Percentiles rank a stretch among this genome's conserved stretches.
phyloP scores from a whole-genome alignment of 345 rosid genomes.

The Luvunga scandens region DNA sequence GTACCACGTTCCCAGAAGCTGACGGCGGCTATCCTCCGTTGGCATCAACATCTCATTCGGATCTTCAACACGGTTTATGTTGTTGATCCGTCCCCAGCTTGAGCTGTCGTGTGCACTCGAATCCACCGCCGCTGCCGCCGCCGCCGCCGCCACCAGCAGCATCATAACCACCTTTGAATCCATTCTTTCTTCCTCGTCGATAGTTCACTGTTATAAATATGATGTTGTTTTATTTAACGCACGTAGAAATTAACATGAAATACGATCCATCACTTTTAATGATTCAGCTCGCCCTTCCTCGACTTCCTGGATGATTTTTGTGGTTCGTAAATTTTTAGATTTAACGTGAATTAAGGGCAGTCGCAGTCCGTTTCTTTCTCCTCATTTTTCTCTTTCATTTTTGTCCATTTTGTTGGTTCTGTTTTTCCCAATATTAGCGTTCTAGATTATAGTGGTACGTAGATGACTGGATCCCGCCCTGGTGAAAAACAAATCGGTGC shows the following conservation, averaged over 20 bases:
- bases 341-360: slow-evolving; percentile 1
- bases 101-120: slow-evolving; percentile 15
- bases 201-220: too few relatives aligned
- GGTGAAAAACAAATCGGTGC: too few relatives aligned
- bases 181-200: slow-evolving; percentile 16
- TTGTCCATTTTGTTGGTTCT: too few relatives aligned
- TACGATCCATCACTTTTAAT: not conserved
- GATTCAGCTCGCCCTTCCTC: slow-evolving; percentile 30
- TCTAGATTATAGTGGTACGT: too few relatives aligned
- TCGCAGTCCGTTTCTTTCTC: slow-evolving; percentile 18
- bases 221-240: too few relatives aligned
- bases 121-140: slow-evolving; percentile 10
- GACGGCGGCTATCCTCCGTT: not conserved
- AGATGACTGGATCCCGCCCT: too few relatives aligned
- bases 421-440: not conserved
- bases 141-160: slow-evolving; percentile 23
- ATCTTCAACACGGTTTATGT: not conserved
- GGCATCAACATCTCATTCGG: not conserved
- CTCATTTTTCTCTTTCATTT: not conserved
- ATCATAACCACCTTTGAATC: slow-evolving; percentile 32
- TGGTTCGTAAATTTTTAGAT: slow-evolving; percentile 27
- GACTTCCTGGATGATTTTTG: slow-evolving; percentile 10
- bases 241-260: not conserved
- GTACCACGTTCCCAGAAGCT: not conserved
- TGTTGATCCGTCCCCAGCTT: slow-evolving; percentile 7